Base-by-base conservation (phyloP, 1,139 yeast species). In the Martiniozyma asiatica region DNA sequence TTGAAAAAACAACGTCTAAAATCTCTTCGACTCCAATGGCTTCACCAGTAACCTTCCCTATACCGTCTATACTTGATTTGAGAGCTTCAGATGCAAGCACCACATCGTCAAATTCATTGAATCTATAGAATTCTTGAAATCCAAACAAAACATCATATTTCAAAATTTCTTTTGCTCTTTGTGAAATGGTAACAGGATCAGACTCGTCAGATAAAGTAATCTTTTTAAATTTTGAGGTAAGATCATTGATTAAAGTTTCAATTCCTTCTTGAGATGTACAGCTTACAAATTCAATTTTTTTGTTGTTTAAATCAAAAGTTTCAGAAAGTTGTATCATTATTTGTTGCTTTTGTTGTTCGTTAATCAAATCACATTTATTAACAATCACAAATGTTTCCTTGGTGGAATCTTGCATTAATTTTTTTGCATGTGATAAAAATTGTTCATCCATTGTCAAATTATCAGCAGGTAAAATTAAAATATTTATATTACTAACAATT, bases 31-130 rank as follows among this genome's bases (percentile, higher is more conserved):
- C 67, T 0, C 94, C 94, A 10, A 89, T 73, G 0, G 85, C 70
- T 27, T 80, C 79, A 1, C 98, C 98, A 0, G 96, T 85, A 22
- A 89, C 79, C 46, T 76, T 80, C 0, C 96, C 96, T 23, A 89
- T 79, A 0, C 96, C 96, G 17, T 79, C 87, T 10, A 79, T 73
- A 0, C 95, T 74, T 35, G 68, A 69, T 31, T 70, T 65, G 25
- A 89, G 61, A 37, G 80, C 75, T 38, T 89, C 95, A 1, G 82
- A 62, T 0, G 94, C 94, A 27, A 85, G 54, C 0, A 84, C 93
- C 2, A 84, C 73, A 43, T 85, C 96, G 25, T 69, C 74, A 6
- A 59, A 53, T 5, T 65, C 61, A 22, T 63, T 66, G 50, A 65
- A 66, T 7, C 50, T 41, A 22, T 59, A 48, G 47, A 84, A 82